These are phyloP conservation scores for Chaetomium strumarium DNA, from an alignment of 2,329 filamentous ascomycete species.

Conservation along the genomic window DNA sequence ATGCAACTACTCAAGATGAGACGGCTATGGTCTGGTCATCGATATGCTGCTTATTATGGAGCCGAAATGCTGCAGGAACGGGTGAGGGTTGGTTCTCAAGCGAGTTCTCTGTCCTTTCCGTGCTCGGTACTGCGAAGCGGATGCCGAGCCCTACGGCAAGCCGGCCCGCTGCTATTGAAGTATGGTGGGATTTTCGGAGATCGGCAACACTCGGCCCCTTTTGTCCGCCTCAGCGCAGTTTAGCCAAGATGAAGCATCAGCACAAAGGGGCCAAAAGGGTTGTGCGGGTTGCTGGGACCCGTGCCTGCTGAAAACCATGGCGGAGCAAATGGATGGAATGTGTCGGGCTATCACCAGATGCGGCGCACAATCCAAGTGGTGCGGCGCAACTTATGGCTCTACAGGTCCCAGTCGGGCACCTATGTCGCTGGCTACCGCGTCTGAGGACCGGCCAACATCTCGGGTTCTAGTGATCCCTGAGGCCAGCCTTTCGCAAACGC, in stretches of 20 bases:
- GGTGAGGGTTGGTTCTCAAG: conserved; percentile 24
- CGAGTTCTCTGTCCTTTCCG: conserved; percentile 21
- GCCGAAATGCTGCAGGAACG: conserved; percentile 21
- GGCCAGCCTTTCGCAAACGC: not conserved
- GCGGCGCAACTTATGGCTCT: no score
- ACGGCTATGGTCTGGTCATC: conserved; percentile 13
- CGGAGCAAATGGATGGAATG: not conserved
- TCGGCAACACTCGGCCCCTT: conserved; percentile 7
- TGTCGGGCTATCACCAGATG: not conserved
- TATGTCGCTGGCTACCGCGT: no score
- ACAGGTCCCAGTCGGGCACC: no score
- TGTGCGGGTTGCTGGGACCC: not conserved
- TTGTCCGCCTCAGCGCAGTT: conserved; percentile 9
- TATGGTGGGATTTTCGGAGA: conserved; percentile 19
- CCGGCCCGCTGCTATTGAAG: conserved; percentile 22
- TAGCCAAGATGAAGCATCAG: conserved; percentile 14
- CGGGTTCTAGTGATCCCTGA: conserved; percentile 8
- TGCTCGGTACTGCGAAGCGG: conserved; percentile 20
- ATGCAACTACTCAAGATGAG: conserved; percentile 25
- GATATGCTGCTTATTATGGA: conserved; percentile 7
- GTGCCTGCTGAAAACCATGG: not conserved
- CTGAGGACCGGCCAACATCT: no score
- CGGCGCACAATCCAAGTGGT: no score
- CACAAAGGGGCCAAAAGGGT: not conserved
- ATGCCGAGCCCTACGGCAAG: conserved; percentile 20